Base-by-base conservation (phyloP, 2,329 filamentous ascomycete species). In the Cladophialophora bantiana region DNA sequence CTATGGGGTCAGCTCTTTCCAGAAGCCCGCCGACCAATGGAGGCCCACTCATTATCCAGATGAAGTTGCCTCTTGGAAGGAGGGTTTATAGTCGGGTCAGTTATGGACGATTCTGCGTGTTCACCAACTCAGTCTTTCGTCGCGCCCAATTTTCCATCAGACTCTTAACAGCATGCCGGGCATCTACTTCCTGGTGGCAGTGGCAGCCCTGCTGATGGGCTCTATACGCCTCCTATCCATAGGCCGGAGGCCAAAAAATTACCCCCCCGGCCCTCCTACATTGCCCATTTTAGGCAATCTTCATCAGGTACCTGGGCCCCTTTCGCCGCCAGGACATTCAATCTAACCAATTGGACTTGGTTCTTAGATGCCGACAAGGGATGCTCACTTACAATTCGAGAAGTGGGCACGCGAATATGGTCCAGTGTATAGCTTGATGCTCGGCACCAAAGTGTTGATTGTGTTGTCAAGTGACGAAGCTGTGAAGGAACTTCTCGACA, bases 401-500 rank as follows among this genome's bases (percentile, higher is more conserved):
- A 81, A 83, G 72, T 86, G 85, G 85, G 83, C 84, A 0, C 69
- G 80, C 5, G 77, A 85, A 71, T 86, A 86, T 55, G 81, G 84
- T 0, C 83, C 83, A 0, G 72, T 87, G 0, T 86, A 83, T 71
- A 83, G 80, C 0, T 75, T 86, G 2, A 83, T 85, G 0, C 75
- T 86, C 0, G 84, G 85, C 0, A 81, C 81, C 0, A 79, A 81
- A 48, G 75, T 77, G 5, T 74, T 85, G 69, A 76, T 86, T 15
- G 81, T 86, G 0, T 73, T 87, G 0, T 81, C 78, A 0, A 80
- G 78, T 0, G 79, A 81, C 34, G 67, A 77, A 59, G 80, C 78
- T 0, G 78, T 86, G 36, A 85, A 83, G 59, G 84, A 86, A 6
- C 71, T 87, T 3, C 67, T 87, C 2, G 85, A 86, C 62, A 82